Conservation (phyloP, 2,329 filamentous ascomycete species). For the Colletotrichum sp. region DNA sequence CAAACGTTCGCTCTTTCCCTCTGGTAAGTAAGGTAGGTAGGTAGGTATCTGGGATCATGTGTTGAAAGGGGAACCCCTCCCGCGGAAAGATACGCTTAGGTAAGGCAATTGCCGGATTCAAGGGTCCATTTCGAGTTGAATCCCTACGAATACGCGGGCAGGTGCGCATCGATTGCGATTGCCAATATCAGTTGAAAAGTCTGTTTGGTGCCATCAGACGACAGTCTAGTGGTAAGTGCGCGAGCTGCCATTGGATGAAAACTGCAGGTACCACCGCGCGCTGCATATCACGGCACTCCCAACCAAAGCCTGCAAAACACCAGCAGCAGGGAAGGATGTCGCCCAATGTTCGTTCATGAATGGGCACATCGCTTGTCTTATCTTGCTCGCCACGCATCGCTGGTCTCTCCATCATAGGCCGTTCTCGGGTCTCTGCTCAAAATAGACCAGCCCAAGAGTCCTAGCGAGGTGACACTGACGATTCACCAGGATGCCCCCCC, state of each 20-base stretch:
- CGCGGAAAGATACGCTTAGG: not conserved
- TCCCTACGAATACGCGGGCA: not conserved
- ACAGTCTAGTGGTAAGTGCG: not conserved
- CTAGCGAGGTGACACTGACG: not conserved
- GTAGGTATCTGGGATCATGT: not conserved
- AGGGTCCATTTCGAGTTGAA: not conserved
- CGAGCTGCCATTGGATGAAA: not conserved
- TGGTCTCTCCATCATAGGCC: not conserved
- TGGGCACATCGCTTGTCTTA: not conserved
- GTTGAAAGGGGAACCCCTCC: not conserved
- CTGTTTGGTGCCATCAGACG: not conserved
- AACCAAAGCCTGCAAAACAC: not conserved
- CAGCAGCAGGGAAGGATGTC: not conserved
- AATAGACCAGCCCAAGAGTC: not conserved
- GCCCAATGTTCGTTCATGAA: not conserved
- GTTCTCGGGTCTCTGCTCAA: not conserved
- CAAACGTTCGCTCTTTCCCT: not conserved
- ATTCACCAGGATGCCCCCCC: not conserved
- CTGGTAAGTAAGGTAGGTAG: not conserved
- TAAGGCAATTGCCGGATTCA: not conserved
- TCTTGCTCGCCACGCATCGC: not conserved
- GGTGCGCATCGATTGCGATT: not conserved
- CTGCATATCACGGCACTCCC: not conserved
- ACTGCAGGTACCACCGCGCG: not conserved
- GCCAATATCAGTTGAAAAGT: not conserved